Evolutionary conservation across 305 asterid genomes (phyloP).

Genomic region (Fraxinus sp.): DNA sequence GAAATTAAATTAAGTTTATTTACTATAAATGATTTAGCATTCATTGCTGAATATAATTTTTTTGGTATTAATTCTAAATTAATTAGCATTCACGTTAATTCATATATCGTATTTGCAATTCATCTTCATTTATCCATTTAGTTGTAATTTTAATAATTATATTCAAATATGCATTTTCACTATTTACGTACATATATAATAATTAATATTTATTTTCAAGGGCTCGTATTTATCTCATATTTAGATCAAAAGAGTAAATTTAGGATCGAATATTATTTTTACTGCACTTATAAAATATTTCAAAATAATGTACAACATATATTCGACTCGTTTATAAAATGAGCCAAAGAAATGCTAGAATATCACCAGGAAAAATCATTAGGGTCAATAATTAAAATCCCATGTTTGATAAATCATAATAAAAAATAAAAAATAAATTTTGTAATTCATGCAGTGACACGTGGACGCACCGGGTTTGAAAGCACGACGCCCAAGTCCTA

Average conservation of each 20-base stretch:
- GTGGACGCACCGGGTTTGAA: constrained; percentile 7
- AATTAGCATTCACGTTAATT: too few relatives aligned
- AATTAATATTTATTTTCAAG: neutral
- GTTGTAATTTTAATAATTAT: too few relatives aligned
- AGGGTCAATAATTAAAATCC: neutral
- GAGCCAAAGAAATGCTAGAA: neutral
- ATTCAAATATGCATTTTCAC: too few relatives aligned
- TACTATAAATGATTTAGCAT: too few relatives aligned
- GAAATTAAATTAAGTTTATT: too few relatives aligned
- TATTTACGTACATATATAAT: too few relatives aligned
- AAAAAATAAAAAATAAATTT: neutral
- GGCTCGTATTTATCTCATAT: neutral
- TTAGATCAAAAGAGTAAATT: too few relatives aligned
- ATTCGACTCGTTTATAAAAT: neutral
- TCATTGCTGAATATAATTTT: too few relatives aligned
- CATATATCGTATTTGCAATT: neutral
- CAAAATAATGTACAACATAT: too few relatives aligned
- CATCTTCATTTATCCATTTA: neutral
- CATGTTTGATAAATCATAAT: neutral
- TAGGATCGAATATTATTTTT: neutral
- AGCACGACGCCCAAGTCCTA: neutral
- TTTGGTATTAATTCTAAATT: too few relatives aligned
- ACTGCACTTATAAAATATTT: neutral
- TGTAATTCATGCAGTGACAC: neutral
- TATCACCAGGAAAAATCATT: neutral